These are phyloP conservation scores for Boletus smithii DNA, from an alignment of 1,284 basidiomycete genomes.

Conservation along the genomic window DNA sequence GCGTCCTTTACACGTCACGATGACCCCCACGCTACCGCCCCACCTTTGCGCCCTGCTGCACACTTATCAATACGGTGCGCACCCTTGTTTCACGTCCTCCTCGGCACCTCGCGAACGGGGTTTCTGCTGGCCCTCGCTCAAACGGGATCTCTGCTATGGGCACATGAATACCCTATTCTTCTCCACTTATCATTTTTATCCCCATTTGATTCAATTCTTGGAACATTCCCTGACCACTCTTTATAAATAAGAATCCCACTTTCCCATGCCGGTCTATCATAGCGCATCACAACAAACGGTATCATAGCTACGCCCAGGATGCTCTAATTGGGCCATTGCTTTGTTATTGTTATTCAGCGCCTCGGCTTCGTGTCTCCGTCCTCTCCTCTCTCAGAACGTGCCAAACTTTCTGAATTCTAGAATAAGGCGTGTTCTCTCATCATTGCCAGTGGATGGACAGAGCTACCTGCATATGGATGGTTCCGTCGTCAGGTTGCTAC, in stretches of 20 bases:
- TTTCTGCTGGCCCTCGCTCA: constrained; percentile 6
- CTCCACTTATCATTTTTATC: constrained; percentile 13
- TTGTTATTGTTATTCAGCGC: constrained; percentile 11
- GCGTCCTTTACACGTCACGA: constrained; percentile 26
- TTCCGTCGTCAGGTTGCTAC: constrained; percentile 4
- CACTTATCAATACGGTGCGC: constrained; percentile 1
- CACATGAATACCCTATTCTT: constrained; percentile 20
- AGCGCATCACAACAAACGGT: constrained; percentile 12
- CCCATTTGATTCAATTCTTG: constrained; percentile 18
- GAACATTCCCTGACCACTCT: constrained; percentile 12
- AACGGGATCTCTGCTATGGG: constrained; percentile 11
- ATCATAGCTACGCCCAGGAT: constrained; percentile 24
- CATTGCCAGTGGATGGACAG: constrained; percentile 8
- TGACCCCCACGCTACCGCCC: constrained; percentile 10
- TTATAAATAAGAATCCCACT: constrained; percentile 14
- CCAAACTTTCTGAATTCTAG: constrained; percentile 6
- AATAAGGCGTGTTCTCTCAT: constrained; percentile 5
- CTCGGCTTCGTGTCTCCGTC: constrained; percentile 8
- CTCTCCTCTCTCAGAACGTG: no score
- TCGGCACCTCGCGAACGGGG: constrained; percentile 30
- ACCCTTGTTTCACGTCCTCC: constrained; percentile 26
- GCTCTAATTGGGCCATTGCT: constrained; percentile 2
- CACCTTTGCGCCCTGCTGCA: constrained; percentile 2
- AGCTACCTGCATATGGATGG: constrained; percentile 21
- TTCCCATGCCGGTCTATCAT: constrained; percentile 32